A percentile compares a stretch with the other conserved stretches of the same genome.
Conservation (phyloP, 768 basidiomycete genomes). For the Sporobolomyces pararoseus region DNA sequence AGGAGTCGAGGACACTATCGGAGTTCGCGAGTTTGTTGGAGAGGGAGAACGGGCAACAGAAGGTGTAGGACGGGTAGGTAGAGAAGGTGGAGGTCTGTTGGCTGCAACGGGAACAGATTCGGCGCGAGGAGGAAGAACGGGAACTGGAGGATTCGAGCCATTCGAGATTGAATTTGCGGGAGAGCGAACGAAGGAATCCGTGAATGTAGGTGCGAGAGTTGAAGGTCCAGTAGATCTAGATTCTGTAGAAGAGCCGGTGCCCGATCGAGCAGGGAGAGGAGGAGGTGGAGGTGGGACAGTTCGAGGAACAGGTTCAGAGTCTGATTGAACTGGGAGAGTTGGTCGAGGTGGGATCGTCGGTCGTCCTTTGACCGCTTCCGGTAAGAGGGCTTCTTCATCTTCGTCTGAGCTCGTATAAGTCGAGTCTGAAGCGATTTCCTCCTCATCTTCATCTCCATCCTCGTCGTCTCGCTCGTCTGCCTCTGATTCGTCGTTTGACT, state of each 20-base stretch:
- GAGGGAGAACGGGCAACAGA: not conserved
- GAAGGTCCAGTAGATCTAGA: not conserved
- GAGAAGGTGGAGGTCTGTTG: not conserved
- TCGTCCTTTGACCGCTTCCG: not conserved
- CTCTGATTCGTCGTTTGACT: not conserved
- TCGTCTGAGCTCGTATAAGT: constrained; percentile 18
- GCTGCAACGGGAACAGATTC: not conserved
- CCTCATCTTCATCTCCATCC: not conserved
- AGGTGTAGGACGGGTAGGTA: not conserved
- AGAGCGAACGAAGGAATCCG: not conserved
- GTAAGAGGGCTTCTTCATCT: not conserved
- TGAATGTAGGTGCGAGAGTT: not conserved
- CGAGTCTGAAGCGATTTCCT: not conserved
- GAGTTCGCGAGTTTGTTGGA: not conserved
- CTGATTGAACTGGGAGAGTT: not conserved
- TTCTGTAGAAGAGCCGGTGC: constrained; percentile 20
- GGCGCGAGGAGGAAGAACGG: constrained; percentile 11
- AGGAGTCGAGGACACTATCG: not conserved
- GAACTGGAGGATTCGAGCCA: not conserved
- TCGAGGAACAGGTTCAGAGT: not conserved
- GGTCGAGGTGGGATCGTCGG: constrained; percentile 33
- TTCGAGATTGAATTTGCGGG: constrained; percentile 7
- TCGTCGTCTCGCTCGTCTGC: not conserved
- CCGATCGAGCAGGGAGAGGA: constrained; percentile 5
- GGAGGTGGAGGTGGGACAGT: not conserved